phyloP scores from a whole-genome alignment of 306 rosid species.

The Bauhinia variegata region DNA sequence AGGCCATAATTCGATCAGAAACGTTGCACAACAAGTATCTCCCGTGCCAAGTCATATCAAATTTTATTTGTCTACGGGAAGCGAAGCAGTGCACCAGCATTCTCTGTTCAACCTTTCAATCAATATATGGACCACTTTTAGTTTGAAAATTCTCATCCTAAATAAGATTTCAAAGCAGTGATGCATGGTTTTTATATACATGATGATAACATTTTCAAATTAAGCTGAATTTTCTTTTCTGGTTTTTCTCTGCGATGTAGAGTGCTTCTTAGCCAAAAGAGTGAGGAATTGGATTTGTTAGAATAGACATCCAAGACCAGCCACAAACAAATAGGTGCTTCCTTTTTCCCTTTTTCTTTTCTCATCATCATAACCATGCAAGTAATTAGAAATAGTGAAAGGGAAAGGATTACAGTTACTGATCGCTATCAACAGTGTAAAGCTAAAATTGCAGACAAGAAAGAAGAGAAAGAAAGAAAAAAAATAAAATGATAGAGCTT shows the following conservation, averaged over 20 bases:
- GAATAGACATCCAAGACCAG: constrained; percentile 22
- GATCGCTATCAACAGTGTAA: constrained; percentile 20
- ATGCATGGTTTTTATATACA: no score
- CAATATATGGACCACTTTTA: no score
- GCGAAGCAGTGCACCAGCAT: constrained; percentile 26
- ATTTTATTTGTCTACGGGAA: constrained; percentile 27
- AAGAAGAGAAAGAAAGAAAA: not conserved
- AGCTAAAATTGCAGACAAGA: constrained; percentile 27
- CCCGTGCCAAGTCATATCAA: constrained; percentile 27
- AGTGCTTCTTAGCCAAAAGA: no score
- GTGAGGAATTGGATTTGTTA: not conserved
- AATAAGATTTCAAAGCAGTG: no score
- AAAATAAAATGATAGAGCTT: constrained; percentile 3
- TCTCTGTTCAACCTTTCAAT: constrained; percentile 11
- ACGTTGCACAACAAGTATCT: constrained; percentile 11
- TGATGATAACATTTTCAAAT: no score
- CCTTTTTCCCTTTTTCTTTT: constrained; percentile 9
- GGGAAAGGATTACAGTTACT: not conserved
- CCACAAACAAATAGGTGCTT: not conserved
- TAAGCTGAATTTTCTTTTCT: no score
- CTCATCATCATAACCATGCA: not conserved
- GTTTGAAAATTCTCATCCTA: no score
- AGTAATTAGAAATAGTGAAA: constrained; percentile 13
- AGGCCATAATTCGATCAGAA: constrained; percentile 17
- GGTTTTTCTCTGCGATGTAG: no score